Conservation (phyloP, 228 moss, liverwort and hornwort genomes). For the Sphagnum fallax region DNA sequence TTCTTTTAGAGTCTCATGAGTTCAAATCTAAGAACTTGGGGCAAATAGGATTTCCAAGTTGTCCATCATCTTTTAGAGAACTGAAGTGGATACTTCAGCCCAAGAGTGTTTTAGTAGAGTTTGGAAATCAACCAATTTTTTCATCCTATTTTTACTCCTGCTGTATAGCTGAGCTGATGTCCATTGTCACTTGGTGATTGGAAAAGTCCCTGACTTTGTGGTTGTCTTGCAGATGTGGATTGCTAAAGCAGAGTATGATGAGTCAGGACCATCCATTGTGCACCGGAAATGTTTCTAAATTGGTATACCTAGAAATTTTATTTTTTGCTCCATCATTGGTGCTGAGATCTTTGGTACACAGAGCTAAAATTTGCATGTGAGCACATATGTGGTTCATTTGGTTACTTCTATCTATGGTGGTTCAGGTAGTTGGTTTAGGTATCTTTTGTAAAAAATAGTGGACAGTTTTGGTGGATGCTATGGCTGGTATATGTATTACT, state of each 20-base stretch:
- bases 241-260: conserved; percentile 80
- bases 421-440: too few relatives aligned
- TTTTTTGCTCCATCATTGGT: conserved; percentile 1
- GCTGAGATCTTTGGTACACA: conserved; percentile 3
- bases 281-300: conserved; percentile 89
- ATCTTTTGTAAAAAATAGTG: too few relatives aligned
- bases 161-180: background rate
- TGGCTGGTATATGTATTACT: too few relatives aligned
- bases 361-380: background rate
- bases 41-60: background rate
- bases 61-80: background rate
- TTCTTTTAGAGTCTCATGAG: background rate
- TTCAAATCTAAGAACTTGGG: background rate
- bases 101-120: background rate
- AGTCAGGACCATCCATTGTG: conserved; percentile 81
- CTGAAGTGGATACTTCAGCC: background rate
- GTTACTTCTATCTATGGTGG: too few relatives aligned
- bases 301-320: background rate
- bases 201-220: background rate
- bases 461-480: too few relatives aligned
- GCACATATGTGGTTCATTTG: too few relatives aligned
- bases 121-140: background rate
- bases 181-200: too few relatives aligned
- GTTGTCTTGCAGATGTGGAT: conserved; percentile 80
- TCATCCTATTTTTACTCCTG: background rate